Evolutionary conservation across 129 eudicot genomes (phyloP), one percentile per base, ranked within the genome.

Genomic region (Smallanthus sonchifolius): DNA sequence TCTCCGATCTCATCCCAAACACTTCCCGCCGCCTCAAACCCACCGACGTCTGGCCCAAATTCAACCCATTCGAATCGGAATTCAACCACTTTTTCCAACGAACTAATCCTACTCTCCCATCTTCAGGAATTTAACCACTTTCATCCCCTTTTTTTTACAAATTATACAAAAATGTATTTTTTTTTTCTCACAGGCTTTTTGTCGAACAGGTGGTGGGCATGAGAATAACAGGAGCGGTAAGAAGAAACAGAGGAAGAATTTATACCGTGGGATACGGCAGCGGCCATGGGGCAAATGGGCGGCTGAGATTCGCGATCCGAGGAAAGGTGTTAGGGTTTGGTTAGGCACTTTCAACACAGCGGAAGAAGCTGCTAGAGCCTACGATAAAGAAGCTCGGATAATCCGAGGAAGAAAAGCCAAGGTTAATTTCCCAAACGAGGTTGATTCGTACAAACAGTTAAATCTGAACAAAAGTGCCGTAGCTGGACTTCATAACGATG

Each of bases 241-340:
- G 39, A 86, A 91, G 76, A 79, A 80, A 77, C 88, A 86, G 81
- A 80, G 97, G 77, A 93, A 93, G 73, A 93, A 89, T 28, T 73
- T 90, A 56, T 93, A 86, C 86, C 80, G 98, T 56, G 98, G 98
- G 60, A 93, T 93, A 69, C 62, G 98, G 81, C 98, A 93, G 74
- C 86, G 98, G 8, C 96, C 96, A 3, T 90, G 98, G 96, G 98
- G 98, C 0, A 93, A 93, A 93, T 93, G 96, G 97, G 98, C 98
- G 0, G 97, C 98, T 7, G 98, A 93, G 79, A 93, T 93, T 32
- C 92, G 98, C 40, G 97, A 93, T 75, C 98, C 98, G 13, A 74
- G 96, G 38, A 93, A 93, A 83, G 98, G 98, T 3, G 98, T 90
- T 40, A 69, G 98, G 75, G 97, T 93, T 48, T 93, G 98, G 98